Evolutionary conservation across 2,329 filamentous ascomycete species (phyloP), one percentile per base, ranked within the genome.

Genomic region (Colletotrichum abscissum): DNA sequence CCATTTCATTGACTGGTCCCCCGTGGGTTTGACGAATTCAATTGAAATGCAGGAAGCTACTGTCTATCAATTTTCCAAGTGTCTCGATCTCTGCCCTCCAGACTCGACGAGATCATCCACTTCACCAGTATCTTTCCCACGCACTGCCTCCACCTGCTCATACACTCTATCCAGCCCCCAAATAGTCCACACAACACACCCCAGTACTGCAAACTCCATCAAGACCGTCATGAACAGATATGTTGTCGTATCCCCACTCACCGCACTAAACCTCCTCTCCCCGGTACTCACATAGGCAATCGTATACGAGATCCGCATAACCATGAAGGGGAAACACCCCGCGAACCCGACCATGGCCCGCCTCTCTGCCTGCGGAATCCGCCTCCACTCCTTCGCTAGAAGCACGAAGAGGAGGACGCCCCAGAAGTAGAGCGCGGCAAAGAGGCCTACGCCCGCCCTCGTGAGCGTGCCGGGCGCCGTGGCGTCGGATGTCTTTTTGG

Each of bases 281-380:
- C 75, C 75, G 2, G 75, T 76, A 4, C 74, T 76, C 16, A 73
- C 69, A 33, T 73, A 76, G 22, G 75, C 59, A 4, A 76, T 72
- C 16, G 75, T 73, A 14, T 76, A 76, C 1, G 75, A 54, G 12
- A 75, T 73, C 5, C 75, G 75, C 1, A 76, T 55, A 5, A 72
- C 67, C 69, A 76, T 60, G 22, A 75, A 65, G 0, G 70, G 69
- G 14, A 76, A 60, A n/a, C 63, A 66, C 4, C 60, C 24, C 1
- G 57, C 67, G 16, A 75, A 76, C 42, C 75, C 74, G 1, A 55
- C 26, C 52, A 75, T 22, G 5, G 73, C 63, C 3, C 63, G 69
- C 42, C 35, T 66, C 38, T 76, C 75, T 5, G 59, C 46, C 3
- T 42, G 35, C 22, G 72, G 69, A 9, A 74, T 67, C 12, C 28